Base-by-base conservation (phyloP, 2,329 filamentous ascomycete genomes). In the Diaporthe ilicicola region DNA sequence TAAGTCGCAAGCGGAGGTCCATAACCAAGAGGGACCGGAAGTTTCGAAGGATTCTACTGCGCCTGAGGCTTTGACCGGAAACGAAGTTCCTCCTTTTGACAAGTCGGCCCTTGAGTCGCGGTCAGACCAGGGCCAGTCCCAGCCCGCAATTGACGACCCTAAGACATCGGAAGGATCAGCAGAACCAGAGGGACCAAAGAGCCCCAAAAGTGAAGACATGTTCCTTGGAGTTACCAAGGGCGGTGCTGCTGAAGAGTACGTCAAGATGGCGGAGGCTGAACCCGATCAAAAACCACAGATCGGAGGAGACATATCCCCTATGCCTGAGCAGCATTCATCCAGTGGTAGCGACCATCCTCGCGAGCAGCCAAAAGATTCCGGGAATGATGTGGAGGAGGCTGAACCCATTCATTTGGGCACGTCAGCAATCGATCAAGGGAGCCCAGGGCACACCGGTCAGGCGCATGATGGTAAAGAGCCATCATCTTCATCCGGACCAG, bases 181-280 rank as follows among this genome's bases (percentile, higher is more conserved):
- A 4, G 51, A 34, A 13, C 4, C 24, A 10, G 53, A 34, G 12
- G 62, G 1, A 32, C n/a, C 13, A 37, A 10, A 37, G 32, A 5
- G 13, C 29, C 6, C 37, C 10, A 34, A 53, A 1, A 9, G 46
- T 12, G n/a, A 24, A 6, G 56, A 54, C n/a, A 19, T 39, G 12
- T 46, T 53, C 17, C 37, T 53, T 2, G 65, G 48, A 22, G 46
- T 69, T 19, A 22, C 32, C 37, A 69, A 69, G 51, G 70, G 70
- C 27, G 70, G 55, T 19, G 48, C 70, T 8, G 70, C 70, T 4
- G 70, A 71, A 19, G 70, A 64, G 24, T 71, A 71, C 34, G 64
- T 69, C 29, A 22, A 62, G 39, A 69, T 64, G 70, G 70, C 65
- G 17, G 24, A 42, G 24, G 29, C 39, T 12, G 34, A 68, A 19